A percentile compares a stretch with the other conserved stretches of the same genome.
These are phyloP conservation scores for Malassezia globosa DNA, from an alignment of 1,284 basidiomycete genomes.

Conservation along the genomic window DNA sequence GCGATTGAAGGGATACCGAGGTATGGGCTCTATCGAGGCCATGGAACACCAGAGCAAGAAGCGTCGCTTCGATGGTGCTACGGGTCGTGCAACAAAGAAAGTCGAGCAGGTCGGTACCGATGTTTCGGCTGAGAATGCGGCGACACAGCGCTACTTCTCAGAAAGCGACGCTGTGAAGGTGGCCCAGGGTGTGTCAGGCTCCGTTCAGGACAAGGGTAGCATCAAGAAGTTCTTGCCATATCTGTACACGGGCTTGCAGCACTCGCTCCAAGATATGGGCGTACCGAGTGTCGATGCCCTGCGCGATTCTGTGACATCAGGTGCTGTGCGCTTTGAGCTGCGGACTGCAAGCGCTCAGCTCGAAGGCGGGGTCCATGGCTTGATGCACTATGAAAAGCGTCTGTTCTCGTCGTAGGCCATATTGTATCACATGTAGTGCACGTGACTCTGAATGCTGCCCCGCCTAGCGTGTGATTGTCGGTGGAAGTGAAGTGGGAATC, in stretches of 20 bases:
- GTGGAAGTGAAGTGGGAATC: too few species aligned
- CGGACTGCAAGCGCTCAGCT: slow-evolving; percentile 89
- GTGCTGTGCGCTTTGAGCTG: slow-evolving; percentile 76
- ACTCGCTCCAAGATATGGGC: slow-evolving; percentile 90
- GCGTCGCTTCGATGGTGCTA: slow-evolving; percentile 42
- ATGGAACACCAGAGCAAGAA: slow-evolving; percentile 45
- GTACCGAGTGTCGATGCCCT: slow-evolving; percentile 60
- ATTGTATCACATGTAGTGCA: too few species aligned
- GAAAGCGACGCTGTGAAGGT: slow-evolving; percentile 91
- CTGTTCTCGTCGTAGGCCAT: slow-evolving; percentile 51
- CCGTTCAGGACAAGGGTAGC: slow-evolving; percentile 93
- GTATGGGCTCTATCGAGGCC: slow-evolving; percentile 68
- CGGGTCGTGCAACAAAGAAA: slow-evolving; percentile 50
- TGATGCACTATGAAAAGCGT: slow-evolving; percentile 55
- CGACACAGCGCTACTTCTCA: slow-evolving; percentile 92
- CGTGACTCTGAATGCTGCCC: too few species aligned
- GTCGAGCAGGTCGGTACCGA: slow-evolving; percentile 51
- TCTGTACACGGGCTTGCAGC: slow-evolving; percentile 80
- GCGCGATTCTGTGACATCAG: slow-evolving; percentile 56
- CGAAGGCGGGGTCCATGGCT: slow-evolving; percentile 86
- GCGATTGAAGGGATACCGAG: slow-evolving; percentile 94
- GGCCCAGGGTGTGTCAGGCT: slow-evolving; percentile 80
- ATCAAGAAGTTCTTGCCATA: slow-evolving; percentile 79
- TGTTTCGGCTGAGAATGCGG: slow-evolving; percentile 66
- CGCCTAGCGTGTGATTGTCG: too few species aligned